Evolutionary conservation across 352 stramenopile genomes (phyloP).

Genomic region (Phytophthora tentaculata): DNA sequence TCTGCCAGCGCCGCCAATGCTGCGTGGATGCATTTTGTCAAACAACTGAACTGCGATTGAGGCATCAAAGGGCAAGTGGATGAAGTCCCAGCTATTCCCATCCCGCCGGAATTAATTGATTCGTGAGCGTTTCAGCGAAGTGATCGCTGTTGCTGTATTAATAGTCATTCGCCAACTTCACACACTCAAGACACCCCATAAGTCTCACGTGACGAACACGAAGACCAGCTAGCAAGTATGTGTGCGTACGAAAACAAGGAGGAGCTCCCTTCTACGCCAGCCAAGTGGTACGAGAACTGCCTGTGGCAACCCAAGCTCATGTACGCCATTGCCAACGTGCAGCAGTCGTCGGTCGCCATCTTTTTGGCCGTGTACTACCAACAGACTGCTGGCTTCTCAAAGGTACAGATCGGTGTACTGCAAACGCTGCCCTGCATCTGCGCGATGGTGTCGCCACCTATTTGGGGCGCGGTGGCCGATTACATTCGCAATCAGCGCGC

Average conservation of each 20-base stretch:
- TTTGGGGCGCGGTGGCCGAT: conserved; percentile 74
- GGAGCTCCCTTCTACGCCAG: not conserved
- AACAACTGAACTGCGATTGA: conserved; percentile 28
- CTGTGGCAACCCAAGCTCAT: conserved; percentile 73
- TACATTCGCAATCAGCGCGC: conserved; percentile 59
- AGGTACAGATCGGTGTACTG: conserved; percentile 76
- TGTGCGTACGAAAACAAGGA: conserved; percentile 15
- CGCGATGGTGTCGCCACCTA: conserved; percentile 61
- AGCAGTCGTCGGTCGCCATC: conserved; percentile 66
- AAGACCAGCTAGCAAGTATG: conserved; percentile 12
- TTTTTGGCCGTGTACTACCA: conserved; percentile 79
- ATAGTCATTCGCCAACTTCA: conserved; percentile 29
- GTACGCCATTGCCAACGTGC: conserved; percentile 69
- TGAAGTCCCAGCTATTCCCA: conserved; percentile 33
- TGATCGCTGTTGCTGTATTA: too few species aligned
- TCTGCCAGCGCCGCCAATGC: conserved; percentile 11
- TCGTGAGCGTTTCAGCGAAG: conserved; percentile 9
- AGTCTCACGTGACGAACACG: conserved; percentile 18
- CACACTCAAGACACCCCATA: conserved; percentile 5
- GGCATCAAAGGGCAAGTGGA: conserved; percentile 28
- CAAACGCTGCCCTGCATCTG: conserved; percentile 69
- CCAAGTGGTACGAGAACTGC: conserved; percentile 36
- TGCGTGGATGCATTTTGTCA: conserved; percentile 35
- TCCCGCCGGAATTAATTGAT: conserved; percentile 15
- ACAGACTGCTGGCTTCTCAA: conserved; percentile 60